These are phyloP conservation scores for Annulohypoxylon stygium DNA, from an alignment of 495 filamentous ascomycete genomes.

Conservation along the genomic window DNA sequence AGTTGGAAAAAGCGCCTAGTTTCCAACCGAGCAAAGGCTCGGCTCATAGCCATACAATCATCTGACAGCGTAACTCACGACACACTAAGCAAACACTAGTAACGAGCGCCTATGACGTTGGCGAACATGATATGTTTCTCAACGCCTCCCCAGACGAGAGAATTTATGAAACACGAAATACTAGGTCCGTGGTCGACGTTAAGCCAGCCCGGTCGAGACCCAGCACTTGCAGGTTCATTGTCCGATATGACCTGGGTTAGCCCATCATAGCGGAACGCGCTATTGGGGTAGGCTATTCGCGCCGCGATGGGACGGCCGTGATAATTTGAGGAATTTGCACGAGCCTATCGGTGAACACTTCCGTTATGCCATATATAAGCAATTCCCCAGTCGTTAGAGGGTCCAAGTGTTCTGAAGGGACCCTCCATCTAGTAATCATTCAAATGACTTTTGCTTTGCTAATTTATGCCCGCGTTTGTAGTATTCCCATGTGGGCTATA, in stretches of 20 bases:
- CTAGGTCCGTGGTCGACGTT: conserved; percentile 39
- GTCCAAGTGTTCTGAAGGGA: neutral
- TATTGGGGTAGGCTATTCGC: conserved; percentile 16
- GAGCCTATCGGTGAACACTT: conserved; percentile 24
- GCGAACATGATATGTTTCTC: conserved; percentile 21
- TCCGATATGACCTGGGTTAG: neutral
- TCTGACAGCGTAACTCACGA: neutral
- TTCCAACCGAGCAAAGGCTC: neutral
- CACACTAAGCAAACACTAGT: conserved; percentile 7
- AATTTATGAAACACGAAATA: conserved; percentile 42
- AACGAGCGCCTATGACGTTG: conserved; percentile 33
- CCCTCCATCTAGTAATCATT: conserved; percentile 21
- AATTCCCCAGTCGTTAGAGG: conserved; percentile 13
- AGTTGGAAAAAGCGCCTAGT: conserved; percentile 3
- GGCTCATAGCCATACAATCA: neutral
- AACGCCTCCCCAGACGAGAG: conserved; percentile 30
- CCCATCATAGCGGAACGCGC: neutral
- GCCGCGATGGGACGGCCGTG: neutral
- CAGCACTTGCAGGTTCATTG: neutral
- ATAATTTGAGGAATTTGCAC: conserved; percentile 21
- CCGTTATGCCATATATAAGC: conserved; percentile 22
- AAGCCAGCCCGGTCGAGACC: conserved; percentile 25
- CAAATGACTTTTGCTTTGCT: conserved; percentile 11
- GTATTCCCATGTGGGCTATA: neutral
- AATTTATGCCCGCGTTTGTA: neutral